Evolutionary conservation across 23 red algal species (phyloP), one percentile per base, ranked within the genome.

Genomic region (Gracilaria domingensis): DNA sequence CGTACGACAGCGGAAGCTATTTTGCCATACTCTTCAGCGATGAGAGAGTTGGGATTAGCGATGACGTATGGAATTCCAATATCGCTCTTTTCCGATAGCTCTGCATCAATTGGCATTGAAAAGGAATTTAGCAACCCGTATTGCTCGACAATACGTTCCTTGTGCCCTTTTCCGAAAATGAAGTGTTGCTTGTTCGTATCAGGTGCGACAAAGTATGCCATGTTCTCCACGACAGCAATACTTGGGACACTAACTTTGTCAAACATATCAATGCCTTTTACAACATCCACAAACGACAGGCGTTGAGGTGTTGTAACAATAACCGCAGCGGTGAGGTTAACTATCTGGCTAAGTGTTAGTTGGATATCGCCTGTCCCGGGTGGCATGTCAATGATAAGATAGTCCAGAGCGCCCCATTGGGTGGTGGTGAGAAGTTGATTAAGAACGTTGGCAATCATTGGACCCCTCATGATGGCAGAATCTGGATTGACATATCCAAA

Each of bases 401-500:
- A 99, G 66, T 99, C 97, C 24, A 99, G 79, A 28, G 75, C 82
- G 30, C 97, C 97, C 97, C 97, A 99, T 25, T 99, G 66, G 42
- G 94, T 99, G 24, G 90, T 94, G 4, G 89, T 93, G 28, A 99
- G 77, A 57, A 99, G 85, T 91, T 99, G 97, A 48, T 93, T 95
- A n/a, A 99, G 60, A 17, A 99, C 85, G 78, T 93, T 96, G 24
- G 97, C 90, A 25, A 99, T 93, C 97, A 99, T 99, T 3, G 97
- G 97, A 18, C 97, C 97, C 4, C 97, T 88, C 94, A 99, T 95
- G 38, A 99, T 95, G 0, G 97, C 97, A 12, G 97, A 95, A 56
- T 96, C 90, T 26, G 80, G 71, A 85, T 99, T 99, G 54, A 99
- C 86, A 78, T 99, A 99, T 40, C 97, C 97, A 90, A 99, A 99